phyloP scores from a whole-genome alignment of 345 rosid genomes.

The Syzygium jambos region DNA sequence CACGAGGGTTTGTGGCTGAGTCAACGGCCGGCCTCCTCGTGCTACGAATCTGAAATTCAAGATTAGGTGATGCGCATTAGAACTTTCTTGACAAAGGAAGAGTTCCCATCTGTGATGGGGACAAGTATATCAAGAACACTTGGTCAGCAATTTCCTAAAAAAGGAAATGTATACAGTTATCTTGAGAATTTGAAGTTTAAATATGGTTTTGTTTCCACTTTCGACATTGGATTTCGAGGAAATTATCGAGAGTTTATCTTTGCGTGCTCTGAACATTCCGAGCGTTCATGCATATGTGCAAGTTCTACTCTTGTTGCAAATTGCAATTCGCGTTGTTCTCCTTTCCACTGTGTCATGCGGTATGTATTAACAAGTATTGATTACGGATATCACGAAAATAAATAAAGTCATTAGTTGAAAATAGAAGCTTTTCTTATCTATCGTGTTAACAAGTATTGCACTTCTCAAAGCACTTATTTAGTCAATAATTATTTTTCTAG shows the following conservation, averaged over 20 bases:
- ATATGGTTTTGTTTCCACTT: neutral
- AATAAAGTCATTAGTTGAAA: neutral
- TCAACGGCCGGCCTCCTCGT: neutral
- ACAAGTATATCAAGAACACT: no score
- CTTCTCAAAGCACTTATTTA: neutral
- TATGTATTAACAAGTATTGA: neutral
- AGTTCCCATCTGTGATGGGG: neutral
- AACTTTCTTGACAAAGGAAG: neutral
- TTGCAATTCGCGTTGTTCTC: fast-evolving
- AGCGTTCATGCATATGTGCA: neutral
- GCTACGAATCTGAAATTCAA: neutral
- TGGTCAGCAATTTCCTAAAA: neutral
- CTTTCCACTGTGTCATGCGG: fast-evolving
- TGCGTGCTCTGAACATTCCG: fast-evolving
- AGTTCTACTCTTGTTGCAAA: neutral
- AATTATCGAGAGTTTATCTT: neutral
- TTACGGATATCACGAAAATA: fast-evolving
- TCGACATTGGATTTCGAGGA: neutral
- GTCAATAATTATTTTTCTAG: neutral
- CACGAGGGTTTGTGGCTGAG: neutral
- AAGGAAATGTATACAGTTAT: neutral
- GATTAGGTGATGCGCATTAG: neutral
- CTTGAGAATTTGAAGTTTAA: neutral
- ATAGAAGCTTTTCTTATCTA: neutral
- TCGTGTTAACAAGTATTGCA: neutral